phyloP scores from a whole-genome alignment of 805 yeast genomes.

The Candida ficus region DNA sequence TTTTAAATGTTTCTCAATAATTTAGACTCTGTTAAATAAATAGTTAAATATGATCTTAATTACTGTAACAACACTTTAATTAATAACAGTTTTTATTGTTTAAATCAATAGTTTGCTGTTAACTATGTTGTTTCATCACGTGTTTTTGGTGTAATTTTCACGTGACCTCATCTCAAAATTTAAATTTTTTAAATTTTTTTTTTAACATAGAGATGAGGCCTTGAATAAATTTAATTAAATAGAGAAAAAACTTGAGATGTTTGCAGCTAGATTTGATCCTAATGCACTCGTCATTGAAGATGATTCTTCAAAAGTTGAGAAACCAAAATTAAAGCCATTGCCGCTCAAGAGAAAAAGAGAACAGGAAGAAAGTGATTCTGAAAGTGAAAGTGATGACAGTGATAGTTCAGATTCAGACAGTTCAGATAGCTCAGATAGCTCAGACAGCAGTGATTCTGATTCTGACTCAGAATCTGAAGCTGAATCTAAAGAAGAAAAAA shows the following conservation, averaged over 20 bases:
- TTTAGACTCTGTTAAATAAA: no score
- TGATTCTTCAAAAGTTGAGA: conserved; percentile 5
- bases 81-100: no score
- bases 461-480: background rate
- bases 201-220: background rate
- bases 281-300: conserved; percentile 18
- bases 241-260: conserved; percentile 31
- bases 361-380: conserved; percentile 9
- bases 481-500: background rate
- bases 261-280: conserved; percentile 64
- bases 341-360: conserved; percentile 23
- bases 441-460: no score
- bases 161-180: background rate
- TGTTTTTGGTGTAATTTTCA: no score
- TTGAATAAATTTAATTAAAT: no score
- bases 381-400: background rate
- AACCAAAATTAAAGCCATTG: background rate
- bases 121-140: no score
- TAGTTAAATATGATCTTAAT: no score
- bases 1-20: no score
- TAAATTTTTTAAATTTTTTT: background rate
- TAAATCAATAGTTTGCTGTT: no score
- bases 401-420: conserved; percentile 10
- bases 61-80: no score
- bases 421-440: no score